Evolutionary conservation across 257 asterid genomes (phyloP), one percentile per base, ranked within the genome.

Genomic region (Ocimum tenuiflorum): DNA sequence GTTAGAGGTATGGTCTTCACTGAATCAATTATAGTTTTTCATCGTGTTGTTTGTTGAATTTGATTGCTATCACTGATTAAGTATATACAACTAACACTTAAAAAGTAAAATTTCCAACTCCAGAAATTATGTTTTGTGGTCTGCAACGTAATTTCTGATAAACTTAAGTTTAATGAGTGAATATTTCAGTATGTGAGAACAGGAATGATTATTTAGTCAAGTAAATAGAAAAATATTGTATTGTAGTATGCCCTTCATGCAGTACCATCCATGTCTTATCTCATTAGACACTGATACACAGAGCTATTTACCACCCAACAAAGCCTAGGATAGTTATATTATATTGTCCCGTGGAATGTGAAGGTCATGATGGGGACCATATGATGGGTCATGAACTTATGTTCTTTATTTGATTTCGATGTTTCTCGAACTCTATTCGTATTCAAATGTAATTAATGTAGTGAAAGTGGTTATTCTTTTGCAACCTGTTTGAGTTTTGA

Each of bases 1-100:
- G 82, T 91, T 33, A 84, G 97, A 82, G 97, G 97, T 91, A 77
- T 39, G 86, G 31, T 51, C 31, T 47, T 68, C 22, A 9, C 39
- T 46, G 29, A 63, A 49, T 66, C 33, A 29, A 63, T 31, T 63
- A 3, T 66, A 47, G 64, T 60, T 73, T 42, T 14, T 57, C 41
- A 53, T 45, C 27, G 46, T 74, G 54, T 11, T 63, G 14, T 68
- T 27, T 22, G 39, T 42, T 58, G n/a, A 36, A 46, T 72, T 12
- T 11, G 46, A 39, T 45, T 54, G 55, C 24, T 24, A 15, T 35
- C 45, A 38, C 45, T 38, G n/a, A 6, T 8, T 23, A 2, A 48
- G 23, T 42, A 59, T 10, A 12, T 29, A 29, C 51, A 51, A 20
- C 50, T 23, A 20, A 35, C 46, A 36, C 17, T 23, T 39, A 24